These are phyloP conservation scores for Telfairia occidentalis DNA, from an alignment of 331 rosid species.

Conservation along the genomic window DNA sequence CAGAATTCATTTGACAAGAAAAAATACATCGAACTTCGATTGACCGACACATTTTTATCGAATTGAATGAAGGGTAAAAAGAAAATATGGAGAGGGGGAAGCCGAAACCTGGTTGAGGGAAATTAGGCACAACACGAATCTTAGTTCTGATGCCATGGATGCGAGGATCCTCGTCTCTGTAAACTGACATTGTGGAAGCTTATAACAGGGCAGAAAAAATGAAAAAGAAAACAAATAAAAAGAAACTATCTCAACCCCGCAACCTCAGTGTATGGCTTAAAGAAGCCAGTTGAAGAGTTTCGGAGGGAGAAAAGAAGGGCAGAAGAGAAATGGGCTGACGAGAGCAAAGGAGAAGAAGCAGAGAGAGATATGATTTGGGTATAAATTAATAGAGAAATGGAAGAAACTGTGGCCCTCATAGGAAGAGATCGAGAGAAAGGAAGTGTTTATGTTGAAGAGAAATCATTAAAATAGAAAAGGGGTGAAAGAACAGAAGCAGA, in stretches of 20 bases:
- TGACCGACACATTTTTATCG: background rate
- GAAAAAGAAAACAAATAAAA: background rate
- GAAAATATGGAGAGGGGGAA: background rate
- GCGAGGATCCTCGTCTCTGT: slow-evolving; percentile 49
- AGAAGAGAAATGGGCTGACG: background rate
- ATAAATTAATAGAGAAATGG: background rate
- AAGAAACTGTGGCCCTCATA: background rate
- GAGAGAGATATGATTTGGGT: slow-evolving; percentile 5
- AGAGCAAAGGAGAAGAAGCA: background rate
- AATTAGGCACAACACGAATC: slow-evolving; percentile 71
- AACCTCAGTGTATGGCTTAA: background rate
- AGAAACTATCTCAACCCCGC: background rate
- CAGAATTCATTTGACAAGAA: slow-evolving; percentile 1
- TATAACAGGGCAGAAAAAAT: background rate
- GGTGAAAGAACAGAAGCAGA: background rate
- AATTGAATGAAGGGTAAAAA: background rate
- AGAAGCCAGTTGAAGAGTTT: background rate
- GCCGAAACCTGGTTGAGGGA: slow-evolving; percentile 64
- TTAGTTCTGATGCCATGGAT: slow-evolving; percentile 57
- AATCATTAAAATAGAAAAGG: background rate
- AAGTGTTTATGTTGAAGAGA: no score
- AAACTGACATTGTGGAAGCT: slow-evolving; percentile 38
- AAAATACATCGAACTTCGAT: background rate
- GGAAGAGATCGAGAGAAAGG: background rate
- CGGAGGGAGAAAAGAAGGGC: background rate